Evolutionary conservation across 805 yeast genomes (phyloP).

Genomic region (Ogataea neopini): DNA sequence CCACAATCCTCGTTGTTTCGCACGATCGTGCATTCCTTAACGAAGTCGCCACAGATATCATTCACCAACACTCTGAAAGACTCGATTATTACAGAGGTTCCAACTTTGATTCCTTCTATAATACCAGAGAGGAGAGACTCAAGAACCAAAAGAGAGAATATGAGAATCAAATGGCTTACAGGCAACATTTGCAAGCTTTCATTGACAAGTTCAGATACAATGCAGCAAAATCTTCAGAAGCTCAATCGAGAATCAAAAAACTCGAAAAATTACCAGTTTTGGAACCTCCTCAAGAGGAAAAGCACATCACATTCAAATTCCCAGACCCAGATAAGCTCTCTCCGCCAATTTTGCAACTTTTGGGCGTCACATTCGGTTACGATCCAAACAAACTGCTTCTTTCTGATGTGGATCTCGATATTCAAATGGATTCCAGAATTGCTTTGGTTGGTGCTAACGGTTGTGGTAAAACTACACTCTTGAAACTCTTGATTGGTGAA

Average conservation of each 20-base stretch:
- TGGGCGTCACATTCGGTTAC: conserved; percentile 86
- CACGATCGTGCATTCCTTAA: conserved; percentile 97
- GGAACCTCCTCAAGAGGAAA: conserved; percentile 94
- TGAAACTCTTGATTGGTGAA: conserved; percentile 81
- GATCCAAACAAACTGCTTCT: conserved; percentile 62
- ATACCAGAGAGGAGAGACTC: conserved; percentile 92
- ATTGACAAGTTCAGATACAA: conserved; percentile 96
- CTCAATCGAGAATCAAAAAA: conserved; percentile 96
- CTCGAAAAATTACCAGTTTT: conserved; percentile 90
- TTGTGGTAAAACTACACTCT: conserved; percentile 95
- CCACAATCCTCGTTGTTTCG: conserved; percentile 93
- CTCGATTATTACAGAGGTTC: conserved; percentile 94
- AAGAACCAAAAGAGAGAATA: conserved; percentile 93
- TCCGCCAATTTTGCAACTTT: conserved; percentile 90
- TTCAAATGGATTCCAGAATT: conserved; percentile 91
- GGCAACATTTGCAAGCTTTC: conserved; percentile 90
- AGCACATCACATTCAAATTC: conserved; percentile 79
- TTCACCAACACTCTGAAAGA: conserved; percentile 96
- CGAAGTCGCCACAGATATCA: conserved; percentile 97
- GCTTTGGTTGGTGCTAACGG: conserved; percentile 99
- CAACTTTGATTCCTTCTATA: conserved; percentile 88
- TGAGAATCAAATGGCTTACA: conserved; percentile 94
- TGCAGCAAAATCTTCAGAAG: conserved; percentile 97
- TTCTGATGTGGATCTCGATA: conserved; percentile 79
- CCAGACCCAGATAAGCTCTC: conserved; percentile 93